phyloP scores from a whole-genome alignment of 805 yeast species.

The Priceomyces carsonii region DNA sequence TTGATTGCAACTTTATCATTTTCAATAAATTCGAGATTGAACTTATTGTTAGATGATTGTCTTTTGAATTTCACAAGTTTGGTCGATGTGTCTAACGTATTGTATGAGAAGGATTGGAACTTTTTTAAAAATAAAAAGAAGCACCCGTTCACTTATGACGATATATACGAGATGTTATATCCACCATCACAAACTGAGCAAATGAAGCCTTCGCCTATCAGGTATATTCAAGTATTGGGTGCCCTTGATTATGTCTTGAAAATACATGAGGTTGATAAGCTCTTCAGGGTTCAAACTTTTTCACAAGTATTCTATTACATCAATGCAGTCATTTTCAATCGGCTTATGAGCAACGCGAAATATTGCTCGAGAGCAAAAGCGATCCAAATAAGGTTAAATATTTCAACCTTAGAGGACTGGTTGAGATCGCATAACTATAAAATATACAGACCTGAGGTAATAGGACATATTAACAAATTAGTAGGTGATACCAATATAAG shows the following conservation, averaged over 20 bases:
- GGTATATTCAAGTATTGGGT: conserved; percentile 81
- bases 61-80: conserved; percentile 75
- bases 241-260: conserved; percentile 85
- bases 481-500: conserved; percentile 11
- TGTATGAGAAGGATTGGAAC: conserved; percentile 72
- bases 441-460: conserved; percentile 31
- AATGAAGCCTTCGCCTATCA: conserved; percentile 86
- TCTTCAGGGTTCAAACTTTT: conserved; percentile 75
- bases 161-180: conserved; percentile 69
- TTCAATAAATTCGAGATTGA: conserved; percentile 62
- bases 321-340: conserved; percentile 70
- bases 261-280: conserved; percentile 75
- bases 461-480: conserved; percentile 29
- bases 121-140: conserved; percentile 45
- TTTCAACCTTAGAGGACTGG: conserved; percentile 94
- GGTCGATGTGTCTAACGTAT: conserved; percentile 75
- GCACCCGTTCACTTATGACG: conserved; percentile 61
- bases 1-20: conserved; percentile 65
- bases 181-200: conserved; percentile 84
- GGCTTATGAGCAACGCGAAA: conserved; percentile 63
- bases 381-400: conserved; percentile 82
- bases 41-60: conserved; percentile 60
- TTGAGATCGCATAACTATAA: conserved; percentile 65
- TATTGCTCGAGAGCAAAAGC: conserved; percentile 82
- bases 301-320: conserved; percentile 80